phyloP scores from a whole-genome alignment of 2,329 filamentous ascomycete genomes.

The Trichoderma sp. region DNA sequence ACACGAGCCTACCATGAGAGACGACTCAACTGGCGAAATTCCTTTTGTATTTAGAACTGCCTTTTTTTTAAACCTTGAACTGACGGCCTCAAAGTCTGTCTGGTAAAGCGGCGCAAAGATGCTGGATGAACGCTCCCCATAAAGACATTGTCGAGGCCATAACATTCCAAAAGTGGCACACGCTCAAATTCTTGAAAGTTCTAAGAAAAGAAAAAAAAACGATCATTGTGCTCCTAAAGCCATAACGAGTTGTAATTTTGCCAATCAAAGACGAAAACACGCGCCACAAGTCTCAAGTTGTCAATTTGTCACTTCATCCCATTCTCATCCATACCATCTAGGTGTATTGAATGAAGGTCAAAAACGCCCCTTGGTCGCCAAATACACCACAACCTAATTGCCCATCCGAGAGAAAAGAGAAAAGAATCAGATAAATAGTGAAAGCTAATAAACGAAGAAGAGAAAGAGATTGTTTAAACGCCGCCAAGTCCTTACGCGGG shows the following conservation, averaged over 20 bases:
- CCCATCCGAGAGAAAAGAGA: slow-evolving; percentile 7
- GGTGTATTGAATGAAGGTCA: slow-evolving; percentile 13
- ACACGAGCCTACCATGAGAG: neutral
- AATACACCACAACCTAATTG: slow-evolving; percentile 2
- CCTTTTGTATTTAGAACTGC: neutral
- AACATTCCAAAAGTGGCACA: neutral
- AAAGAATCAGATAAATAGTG: neutral
- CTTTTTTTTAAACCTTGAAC: neutral
- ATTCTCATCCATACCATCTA: slow-evolving; percentile 11
- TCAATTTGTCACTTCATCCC: slow-evolving; percentile 14
- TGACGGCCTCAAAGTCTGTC: neutral
- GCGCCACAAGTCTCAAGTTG: neutral
- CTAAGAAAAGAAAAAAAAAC: no score
- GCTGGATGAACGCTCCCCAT: neutral
- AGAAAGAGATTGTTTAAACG: slow-evolving; percentile 18
- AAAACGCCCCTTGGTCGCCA: slow-evolving; percentile 19
- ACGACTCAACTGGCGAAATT: neutral
- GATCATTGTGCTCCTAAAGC: neutral
- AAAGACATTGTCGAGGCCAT: neutral
- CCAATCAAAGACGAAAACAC: neutral
- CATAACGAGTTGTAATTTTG: neutral
- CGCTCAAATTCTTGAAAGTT: neutral
- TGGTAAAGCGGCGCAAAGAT: neutral
- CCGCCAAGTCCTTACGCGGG: slow-evolving; percentile 14
- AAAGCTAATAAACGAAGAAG: neutral